A percentile compares a stretch with the other conserved stretches of the same genome.
phyloP scores from a whole-genome alignment of 2,329 filamentous ascomycete genomes.

The Alternaria triticimaculans region DNA sequence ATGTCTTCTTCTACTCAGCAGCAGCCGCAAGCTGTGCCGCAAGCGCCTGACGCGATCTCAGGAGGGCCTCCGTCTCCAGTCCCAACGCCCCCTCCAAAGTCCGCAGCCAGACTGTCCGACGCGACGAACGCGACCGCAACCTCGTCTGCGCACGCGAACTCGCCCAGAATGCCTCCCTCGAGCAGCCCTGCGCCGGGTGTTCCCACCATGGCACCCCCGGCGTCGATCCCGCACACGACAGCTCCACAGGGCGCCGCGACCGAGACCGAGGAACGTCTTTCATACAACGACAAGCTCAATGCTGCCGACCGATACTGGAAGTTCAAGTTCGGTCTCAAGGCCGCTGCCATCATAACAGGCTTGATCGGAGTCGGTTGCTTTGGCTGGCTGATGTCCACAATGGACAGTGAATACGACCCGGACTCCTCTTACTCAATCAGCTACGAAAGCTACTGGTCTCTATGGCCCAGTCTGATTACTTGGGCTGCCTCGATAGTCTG shows the following conservation, averaged over 20 bases:
- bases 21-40: neutral
- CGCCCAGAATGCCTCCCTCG: neutral
- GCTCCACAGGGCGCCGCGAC: conserved; percentile 3
- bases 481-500: conserved; percentile 41
- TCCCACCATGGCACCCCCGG: conserved; percentile 4
- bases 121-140: conserved; percentile 1
- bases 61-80: neutral
- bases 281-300: conserved; percentile 34
- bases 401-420: neutral
- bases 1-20: conserved; percentile 19
- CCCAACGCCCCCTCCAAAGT: conserved; percentile 1
- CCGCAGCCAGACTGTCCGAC: conserved; percentile 3
- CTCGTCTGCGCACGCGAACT: neutral
- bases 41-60: conserved; percentile 1
- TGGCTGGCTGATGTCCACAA: conserved; percentile 27
- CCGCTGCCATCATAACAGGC: conserved; percentile 28
- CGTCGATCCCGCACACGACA: neutral
- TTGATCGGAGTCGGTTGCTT: conserved; percentile 44
- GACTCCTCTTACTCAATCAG: conserved; percentile 14
- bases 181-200: conserved; percentile 1
- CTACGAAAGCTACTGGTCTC: conserved; percentile 17
- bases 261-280: conserved; percentile 15
- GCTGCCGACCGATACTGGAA: conserved; percentile 39
- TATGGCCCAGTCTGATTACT: conserved; percentile 39
- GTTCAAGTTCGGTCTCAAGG: conserved; percentile 38